phyloP scores from a whole-genome alignment of 169 alveolate species.

The Plasmodium falciparum region DNA sequence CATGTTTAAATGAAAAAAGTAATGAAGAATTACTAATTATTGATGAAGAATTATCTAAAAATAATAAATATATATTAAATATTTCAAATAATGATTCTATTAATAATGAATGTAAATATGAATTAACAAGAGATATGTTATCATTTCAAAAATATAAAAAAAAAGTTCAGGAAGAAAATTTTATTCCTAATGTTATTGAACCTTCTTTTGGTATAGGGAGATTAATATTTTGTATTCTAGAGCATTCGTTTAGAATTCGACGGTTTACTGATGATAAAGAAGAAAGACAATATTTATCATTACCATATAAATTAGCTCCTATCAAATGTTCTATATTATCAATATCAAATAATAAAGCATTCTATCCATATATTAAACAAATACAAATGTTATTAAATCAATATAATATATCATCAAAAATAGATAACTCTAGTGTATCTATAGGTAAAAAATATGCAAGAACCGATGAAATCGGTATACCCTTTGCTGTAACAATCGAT shows the following conservation, averaged over 20 bases:
- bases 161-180: conserved; percentile 94
- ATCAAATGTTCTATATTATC: conserved; percentile 96
- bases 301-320: conserved; percentile 97
- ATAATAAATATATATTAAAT: conserved; percentile 56
- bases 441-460: conserved; percentile 98
- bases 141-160: conserved; percentile 90
- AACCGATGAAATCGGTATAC: conserved; percentile 99
- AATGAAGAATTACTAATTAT: conserved; percentile 77
- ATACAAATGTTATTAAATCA: conserved; percentile 71
- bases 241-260: conserved; percentile 95
- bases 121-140: conserved; percentile 86
- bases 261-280: conserved; percentile 85
- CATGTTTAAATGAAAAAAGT: conserved; percentile 66
- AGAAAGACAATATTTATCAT: conserved; percentile 93
- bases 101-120: conserved; percentile 5
- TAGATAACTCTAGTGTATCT: conserved; percentile 94
- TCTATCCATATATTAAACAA: conserved; percentile 84
- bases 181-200: conserved; percentile 97
- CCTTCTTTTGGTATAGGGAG: conserved; percentile 99
- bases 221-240: conserved; percentile 94
- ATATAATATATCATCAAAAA: conserved; percentile 91
- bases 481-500: conserved; percentile 98
- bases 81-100: conserved; percentile 3
- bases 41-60: conserved; percentile 79
- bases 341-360: conserved; percentile 90